Evolutionary conservation across 129 eudicot species (phyloP).

Genomic region (Arctium lappa): DNA sequence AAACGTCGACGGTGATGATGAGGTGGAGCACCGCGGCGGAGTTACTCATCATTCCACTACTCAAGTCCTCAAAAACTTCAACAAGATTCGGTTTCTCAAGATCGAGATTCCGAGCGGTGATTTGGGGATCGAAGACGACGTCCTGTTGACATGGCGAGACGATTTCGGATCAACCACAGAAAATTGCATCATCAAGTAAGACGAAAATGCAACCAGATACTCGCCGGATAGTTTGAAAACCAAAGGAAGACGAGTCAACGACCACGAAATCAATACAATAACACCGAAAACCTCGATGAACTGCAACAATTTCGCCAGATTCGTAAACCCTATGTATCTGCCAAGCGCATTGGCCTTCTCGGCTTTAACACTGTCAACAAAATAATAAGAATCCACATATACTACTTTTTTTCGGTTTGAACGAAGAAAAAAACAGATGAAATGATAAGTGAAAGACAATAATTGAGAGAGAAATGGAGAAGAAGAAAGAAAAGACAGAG

Average conservation of each 20-base stretch:
- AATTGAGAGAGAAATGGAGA: not conserved
- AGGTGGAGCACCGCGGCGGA: too few species aligned
- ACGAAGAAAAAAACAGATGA: not conserved
- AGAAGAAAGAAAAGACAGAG: not conserved
- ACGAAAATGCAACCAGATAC: conserved; percentile 19
- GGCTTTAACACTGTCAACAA: conserved; percentile 11
- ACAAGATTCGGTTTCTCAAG: too few species aligned
- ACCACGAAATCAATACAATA: conserved; percentile 55
- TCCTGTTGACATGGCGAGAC: too few species aligned
- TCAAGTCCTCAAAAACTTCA: too few species aligned
- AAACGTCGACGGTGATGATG: too few species aligned
- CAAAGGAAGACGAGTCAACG: conserved; percentile 46
- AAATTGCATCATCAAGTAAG: conserved; percentile 21
- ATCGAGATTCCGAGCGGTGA: too few species aligned
- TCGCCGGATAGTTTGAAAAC: conserved; percentile 21
- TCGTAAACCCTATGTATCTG: conserved; percentile 42
- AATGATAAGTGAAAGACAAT: not conserved
- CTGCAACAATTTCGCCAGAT: conserved; percentile 31
- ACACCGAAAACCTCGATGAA: conserved; percentile 43
- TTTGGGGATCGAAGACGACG: too few species aligned
- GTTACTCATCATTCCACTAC: too few species aligned
- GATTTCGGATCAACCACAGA: too few species aligned
- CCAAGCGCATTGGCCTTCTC: conserved; percentile 65
- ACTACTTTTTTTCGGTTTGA: too few species aligned
- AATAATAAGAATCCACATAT: conserved; percentile 16